These are phyloP conservation scores for Triangularia setosa DNA, from an alignment of 2,329 filamentous ascomycete species.

Conservation along the genomic window DNA sequence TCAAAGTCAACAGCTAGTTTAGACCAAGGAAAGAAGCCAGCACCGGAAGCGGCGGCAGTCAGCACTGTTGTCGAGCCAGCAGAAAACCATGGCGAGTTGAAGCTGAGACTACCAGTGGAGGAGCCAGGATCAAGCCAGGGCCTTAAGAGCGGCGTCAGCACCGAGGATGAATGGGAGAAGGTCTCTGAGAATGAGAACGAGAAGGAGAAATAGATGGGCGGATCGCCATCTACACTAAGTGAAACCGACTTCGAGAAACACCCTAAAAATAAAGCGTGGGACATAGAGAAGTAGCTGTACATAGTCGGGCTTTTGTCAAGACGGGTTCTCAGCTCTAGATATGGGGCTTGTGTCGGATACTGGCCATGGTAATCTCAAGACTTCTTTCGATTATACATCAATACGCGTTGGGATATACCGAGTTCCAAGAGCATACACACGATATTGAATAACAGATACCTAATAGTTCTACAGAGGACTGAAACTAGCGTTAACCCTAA, in stretches of 20 bases:
- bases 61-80: conserved; percentile 44
- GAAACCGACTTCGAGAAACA: neutral
- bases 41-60: conserved; percentile 25
- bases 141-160: conserved; percentile 62
- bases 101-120: conserved; percentile 45
- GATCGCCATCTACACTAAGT: neutral
- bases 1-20: conserved; percentile 20
- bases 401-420: neutral
- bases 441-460: no score
- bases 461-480: no score
- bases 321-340: neutral
- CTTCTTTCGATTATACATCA: neutral
- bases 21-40: conserved; percentile 32
- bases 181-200: conserved; percentile 69
- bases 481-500: no score
- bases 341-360: neutral
- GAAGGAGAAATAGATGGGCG: conserved; percentile 43
- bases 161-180: conserved; percentile 97
- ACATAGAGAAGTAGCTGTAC: neutral
- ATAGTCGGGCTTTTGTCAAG: neutral
- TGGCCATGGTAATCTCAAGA: neutral
- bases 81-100: conserved; percentile 44
- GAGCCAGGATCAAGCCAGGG: conserved; percentile 38
- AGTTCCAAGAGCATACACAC: neutral
- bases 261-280: no score